These are phyloP conservation scores for Backusella westeae DNA, from an alignment of 192 early-diverging fungal species.

Conservation along the genomic window DNA sequence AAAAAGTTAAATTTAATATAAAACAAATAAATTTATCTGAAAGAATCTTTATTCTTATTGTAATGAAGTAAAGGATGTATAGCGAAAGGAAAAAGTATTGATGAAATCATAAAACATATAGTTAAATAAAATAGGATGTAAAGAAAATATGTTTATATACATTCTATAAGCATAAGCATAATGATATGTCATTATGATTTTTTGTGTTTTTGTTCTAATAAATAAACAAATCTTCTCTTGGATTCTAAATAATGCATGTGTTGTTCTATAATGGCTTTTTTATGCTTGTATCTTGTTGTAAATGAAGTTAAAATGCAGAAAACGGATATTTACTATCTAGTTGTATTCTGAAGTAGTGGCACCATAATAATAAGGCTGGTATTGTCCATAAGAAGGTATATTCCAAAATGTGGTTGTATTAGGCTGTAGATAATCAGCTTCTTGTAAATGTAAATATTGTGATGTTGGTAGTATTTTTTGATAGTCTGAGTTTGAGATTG, in stretches of 20 bases:
- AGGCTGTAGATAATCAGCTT: background rate
- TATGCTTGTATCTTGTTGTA: background rate
- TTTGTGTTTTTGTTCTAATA: background rate
- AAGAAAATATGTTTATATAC: background rate
- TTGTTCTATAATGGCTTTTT: background rate
- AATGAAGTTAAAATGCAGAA: background rate
- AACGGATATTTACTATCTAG: background rate
- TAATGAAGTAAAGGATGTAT: background rate
- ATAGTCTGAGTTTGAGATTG: background rate
- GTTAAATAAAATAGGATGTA: background rate
- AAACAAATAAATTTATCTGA: background rate
- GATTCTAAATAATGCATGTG: background rate
- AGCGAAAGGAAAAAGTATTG: background rate
- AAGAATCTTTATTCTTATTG: background rate
- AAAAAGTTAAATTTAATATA: background rate
- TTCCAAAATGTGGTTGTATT: background rate
- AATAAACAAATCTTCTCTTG: background rate
- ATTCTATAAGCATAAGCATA: slow-evolving; percentile 1
- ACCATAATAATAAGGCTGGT: background rate
- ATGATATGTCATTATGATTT: background rate
- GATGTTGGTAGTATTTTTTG: background rate
- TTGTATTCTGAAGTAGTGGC: background rate
- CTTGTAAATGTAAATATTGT: background rate
- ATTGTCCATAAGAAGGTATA: background rate
- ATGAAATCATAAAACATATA: background rate